A percentile compares a stretch with the other conserved stretches of the same genome.
These are phyloP conservation scores for Talaromyces stipitatus DNA, from an alignment of 495 filamentous ascomycete genomes.

Conservation along the genomic window DNA sequence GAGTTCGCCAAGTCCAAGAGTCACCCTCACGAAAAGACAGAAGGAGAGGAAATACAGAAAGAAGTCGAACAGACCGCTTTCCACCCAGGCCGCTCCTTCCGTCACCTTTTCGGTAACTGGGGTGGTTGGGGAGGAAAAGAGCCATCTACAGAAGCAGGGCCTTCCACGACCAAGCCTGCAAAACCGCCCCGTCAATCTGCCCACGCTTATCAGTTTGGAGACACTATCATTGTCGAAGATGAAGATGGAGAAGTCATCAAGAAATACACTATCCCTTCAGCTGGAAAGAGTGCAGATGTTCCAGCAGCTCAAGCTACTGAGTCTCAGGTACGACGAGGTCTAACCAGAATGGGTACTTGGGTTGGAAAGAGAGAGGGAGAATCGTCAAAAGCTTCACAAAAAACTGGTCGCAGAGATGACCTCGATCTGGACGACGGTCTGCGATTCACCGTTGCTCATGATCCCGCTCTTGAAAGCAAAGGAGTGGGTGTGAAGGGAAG, in stretches of 20 bases:
- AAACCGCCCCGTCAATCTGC: constrained; percentile 53
- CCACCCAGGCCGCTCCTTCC: constrained; percentile 18
- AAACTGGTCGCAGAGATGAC: constrained; percentile 34
- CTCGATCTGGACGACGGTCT: constrained; percentile 61
- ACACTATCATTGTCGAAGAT: constrained; percentile 96
- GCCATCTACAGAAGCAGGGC: constrained; percentile 11
- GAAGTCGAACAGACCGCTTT: constrained; percentile 21
- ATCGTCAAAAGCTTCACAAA: constrained; percentile 22
- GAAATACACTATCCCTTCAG: constrained; percentile 77
- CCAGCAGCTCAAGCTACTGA: constrained; percentile 22
- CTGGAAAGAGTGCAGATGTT: constrained; percentile 20
- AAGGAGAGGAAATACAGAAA: constrained; percentile 37
- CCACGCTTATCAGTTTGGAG: constrained; percentile 90
- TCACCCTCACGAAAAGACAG: constrained; percentile 36
- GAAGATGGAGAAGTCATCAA: constrained; percentile 96
- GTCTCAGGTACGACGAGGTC: constrained; percentile 32
- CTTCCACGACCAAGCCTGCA: constrained; percentile 11
- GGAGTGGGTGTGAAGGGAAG: constrained; percentile 47
- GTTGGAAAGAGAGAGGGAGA: constrained; percentile 48
- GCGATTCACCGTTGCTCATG: constrained; percentile 70
- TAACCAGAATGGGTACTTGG: constrained; percentile 57
- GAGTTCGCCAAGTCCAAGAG: constrained; percentile 30
- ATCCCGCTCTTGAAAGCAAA: constrained; percentile 19
- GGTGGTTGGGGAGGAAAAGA: constrained; percentile 29
- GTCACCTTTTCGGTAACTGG: constrained; percentile 34